Evolutionary conservation across 2,329 filamentous ascomycete species (phyloP).

Genomic region (Xylariaceae sp.): DNA sequence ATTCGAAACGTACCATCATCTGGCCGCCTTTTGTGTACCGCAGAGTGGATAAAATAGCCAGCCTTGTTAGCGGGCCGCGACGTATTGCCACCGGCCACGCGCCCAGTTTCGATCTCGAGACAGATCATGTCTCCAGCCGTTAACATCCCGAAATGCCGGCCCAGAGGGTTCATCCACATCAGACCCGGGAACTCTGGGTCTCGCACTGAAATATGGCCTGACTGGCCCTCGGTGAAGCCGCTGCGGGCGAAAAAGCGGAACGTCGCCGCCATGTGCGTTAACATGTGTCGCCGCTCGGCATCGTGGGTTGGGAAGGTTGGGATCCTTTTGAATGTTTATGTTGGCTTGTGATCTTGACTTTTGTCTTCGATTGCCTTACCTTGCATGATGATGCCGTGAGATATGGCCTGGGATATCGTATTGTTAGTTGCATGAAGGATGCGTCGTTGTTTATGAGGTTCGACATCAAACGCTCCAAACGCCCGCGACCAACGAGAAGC

Average conservation of each 20-base stretch:
- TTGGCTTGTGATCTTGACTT: not conserved
- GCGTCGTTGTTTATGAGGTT: not conserved
- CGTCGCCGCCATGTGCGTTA: slow-evolving; percentile 63
- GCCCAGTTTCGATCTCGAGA: slow-evolving; percentile 54
- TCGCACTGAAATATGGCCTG: slow-evolving; percentile 40
- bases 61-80: slow-evolving; percentile 60
- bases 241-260: slow-evolving; percentile 65
- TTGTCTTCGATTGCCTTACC: slow-evolving; percentile 17
- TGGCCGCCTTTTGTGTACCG: slow-evolving; percentile 61
- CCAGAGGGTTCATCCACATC: slow-evolving; percentile 65
- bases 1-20: slow-evolving; percentile 10
- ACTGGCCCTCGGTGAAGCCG: slow-evolving; percentile 65
- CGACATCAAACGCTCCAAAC: not conserved
- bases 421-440: not conserved
- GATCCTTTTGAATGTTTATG: slow-evolving; percentile 32
- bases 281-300: slow-evolving; percentile 56
- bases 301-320: slow-evolving; percentile 38
- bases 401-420: slow-evolving; percentile 27
- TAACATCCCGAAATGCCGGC: slow-evolving; percentile 61
- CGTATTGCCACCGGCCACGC: slow-evolving; percentile 59
- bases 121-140: slow-evolving; percentile 65
- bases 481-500: not conserved
- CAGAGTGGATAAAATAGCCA: slow-evolving; percentile 67
- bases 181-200: slow-evolving; percentile 26
- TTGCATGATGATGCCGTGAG: slow-evolving; percentile 32